phyloP scores from a whole-genome alignment of 2,329 filamentous ascomycete species.

The Periconia sp. region DNA sequence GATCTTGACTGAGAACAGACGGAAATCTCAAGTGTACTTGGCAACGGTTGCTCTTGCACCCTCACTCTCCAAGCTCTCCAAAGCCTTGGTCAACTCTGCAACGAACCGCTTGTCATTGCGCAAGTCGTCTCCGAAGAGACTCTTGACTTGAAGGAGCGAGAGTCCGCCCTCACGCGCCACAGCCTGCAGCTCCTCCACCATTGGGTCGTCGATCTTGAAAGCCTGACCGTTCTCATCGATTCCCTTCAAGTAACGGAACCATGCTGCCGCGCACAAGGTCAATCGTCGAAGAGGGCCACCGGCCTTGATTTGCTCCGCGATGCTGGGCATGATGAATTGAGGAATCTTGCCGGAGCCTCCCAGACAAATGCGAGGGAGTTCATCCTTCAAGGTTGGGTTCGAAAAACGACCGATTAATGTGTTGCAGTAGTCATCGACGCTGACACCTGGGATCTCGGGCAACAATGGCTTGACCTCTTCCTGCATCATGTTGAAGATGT shows the following conservation, averaged over 20 bases:
- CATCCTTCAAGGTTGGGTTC: slow-evolving; percentile 31
- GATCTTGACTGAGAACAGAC: too few species aligned
- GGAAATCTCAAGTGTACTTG: slow-evolving; percentile 16
- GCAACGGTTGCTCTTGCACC: slow-evolving; percentile 24
- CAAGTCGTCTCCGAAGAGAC: slow-evolving; percentile 30
- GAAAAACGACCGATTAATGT: slow-evolving; percentile 28
- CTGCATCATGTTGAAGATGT: slow-evolving; percentile 33
- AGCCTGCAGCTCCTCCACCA: slow-evolving; percentile 26
- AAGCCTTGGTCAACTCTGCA: slow-evolving; percentile 22
- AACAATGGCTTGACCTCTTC: slow-evolving; percentile 32
- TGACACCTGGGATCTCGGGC: slow-evolving; percentile 28
- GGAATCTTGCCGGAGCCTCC: slow-evolving; percentile 33
- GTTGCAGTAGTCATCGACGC: slow-evolving; percentile 29
- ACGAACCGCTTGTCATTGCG: slow-evolving; percentile 29
- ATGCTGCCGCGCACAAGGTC: slow-evolving; percentile 26
- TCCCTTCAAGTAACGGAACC: slow-evolving; percentile 31
- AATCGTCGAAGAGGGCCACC: slow-evolving; percentile 26
- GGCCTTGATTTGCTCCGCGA: slow-evolving; percentile 29
- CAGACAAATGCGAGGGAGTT: slow-evolving; percentile 32
- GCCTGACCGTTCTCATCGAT: slow-evolving; percentile 24
- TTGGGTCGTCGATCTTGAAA: slow-evolving; percentile 27
- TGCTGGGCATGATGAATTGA: slow-evolving; percentile 33
- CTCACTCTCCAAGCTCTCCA: slow-evolving; percentile 21
- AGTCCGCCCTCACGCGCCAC: slow-evolving; percentile 21
- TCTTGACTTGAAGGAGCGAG: slow-evolving; percentile 18